These are phyloP conservation scores for Nakaseomyces kungkrabaensis DNA, from an alignment of 1,139 yeast species.

Conservation along the genomic window DNA sequence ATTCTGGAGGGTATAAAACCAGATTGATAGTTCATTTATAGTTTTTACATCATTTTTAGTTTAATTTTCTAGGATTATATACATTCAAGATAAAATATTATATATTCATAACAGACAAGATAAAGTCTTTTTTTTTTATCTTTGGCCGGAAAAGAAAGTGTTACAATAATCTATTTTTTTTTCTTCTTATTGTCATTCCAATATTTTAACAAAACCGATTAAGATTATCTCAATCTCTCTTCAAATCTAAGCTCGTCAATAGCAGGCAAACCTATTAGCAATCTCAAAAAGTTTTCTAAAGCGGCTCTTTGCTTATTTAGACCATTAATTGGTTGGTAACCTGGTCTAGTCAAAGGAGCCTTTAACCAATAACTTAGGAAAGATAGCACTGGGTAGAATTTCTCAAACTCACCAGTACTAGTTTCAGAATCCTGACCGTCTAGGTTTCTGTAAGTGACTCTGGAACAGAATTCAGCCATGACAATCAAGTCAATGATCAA, in stretches of 20 bases:
- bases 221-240: constrained; percentile 50
- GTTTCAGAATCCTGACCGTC: constrained; percentile 16
- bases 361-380: constrained; percentile 92
- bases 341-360: constrained; percentile 90
- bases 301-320: constrained; percentile 92
- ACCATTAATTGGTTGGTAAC: constrained; percentile 85
- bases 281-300: constrained; percentile 80
- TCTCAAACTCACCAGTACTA: constrained; percentile 41
- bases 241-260: constrained; percentile 89
- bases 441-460: constrained; percentile 66
- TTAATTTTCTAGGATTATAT: too few species aligned
- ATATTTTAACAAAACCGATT: background rate
- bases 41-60: too few species aligned
- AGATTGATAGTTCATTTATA: too few species aligned
- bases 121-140: too few species aligned
- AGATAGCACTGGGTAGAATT: constrained; percentile 76
- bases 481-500: constrained; percentile 85
- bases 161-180: background rate
- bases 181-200: background rate
- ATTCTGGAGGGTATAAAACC: too few species aligned
- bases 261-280: constrained; percentile 82
- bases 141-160: background rate
- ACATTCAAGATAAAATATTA: too few species aligned
- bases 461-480: constrained; percentile 79
- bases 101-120: too few species aligned